These are phyloP conservation scores for Sporothrix pseudoabietina DNA, from an alignment of 2,329 filamentous ascomycete species.

Conservation along the genomic window DNA sequence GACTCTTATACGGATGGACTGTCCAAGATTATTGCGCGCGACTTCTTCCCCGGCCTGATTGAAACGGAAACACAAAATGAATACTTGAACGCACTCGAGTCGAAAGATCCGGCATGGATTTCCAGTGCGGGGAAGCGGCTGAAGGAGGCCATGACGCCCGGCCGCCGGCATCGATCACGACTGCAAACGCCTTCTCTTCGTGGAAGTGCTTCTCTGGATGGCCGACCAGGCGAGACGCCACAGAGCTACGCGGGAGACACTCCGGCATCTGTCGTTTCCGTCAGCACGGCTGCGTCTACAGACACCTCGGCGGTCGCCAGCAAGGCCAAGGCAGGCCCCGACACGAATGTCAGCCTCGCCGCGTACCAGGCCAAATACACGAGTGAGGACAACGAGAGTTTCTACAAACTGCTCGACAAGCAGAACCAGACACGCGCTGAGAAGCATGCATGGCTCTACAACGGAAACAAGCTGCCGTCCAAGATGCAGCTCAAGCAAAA, in stretches of 20 bases:
- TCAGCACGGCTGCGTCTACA: background rate
- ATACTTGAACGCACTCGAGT: constrained; percentile 88
- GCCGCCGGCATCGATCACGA: constrained; percentile 45
- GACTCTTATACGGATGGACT: constrained; percentile 89
- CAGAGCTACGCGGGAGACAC: constrained; percentile 72
- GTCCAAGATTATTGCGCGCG: constrained; percentile 90
- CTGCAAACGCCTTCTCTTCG: background rate
- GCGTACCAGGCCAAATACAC: constrained; percentile 93
- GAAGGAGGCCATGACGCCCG: constrained; percentile 79
- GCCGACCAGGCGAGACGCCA: constrained; percentile 55
- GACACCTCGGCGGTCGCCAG: background rate
- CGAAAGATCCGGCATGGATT: constrained; percentile 84
- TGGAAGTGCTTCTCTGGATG: constrained; percentile 22
- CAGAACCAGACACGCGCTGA: constrained; percentile 83
- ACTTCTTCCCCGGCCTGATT: constrained; percentile 91
- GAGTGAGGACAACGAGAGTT: constrained; percentile 96
- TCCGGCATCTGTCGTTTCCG: constrained; percentile 58
- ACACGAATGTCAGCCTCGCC: constrained; percentile 78
- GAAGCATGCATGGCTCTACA: constrained; percentile 88
- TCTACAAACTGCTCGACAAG: constrained; percentile 87
- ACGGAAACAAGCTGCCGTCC: constrained; percentile 81
- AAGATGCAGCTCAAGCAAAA: constrained; percentile 74
- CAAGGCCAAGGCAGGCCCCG: constrained; percentile 48
- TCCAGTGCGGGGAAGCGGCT: constrained; percentile 73
- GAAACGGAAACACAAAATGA: constrained; percentile 88